phyloP scores from a whole-genome alignment of 345 rosid genomes.

The Salix caprea region DNA sequence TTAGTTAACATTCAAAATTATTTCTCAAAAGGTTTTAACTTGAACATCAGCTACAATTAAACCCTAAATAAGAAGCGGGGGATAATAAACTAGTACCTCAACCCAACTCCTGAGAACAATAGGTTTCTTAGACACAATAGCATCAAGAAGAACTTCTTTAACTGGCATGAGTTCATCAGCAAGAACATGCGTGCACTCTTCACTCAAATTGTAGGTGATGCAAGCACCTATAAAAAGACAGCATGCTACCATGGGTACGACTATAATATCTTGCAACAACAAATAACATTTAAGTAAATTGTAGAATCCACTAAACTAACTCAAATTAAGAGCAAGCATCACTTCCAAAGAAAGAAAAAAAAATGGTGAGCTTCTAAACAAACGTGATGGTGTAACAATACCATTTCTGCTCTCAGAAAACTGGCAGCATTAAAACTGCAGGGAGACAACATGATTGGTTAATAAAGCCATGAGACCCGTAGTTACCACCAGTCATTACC shows the following conservation, averaged over 20 bases:
- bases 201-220: conserved; percentile 33
- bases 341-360: background rate
- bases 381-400: too few relatives aligned
- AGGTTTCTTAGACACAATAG: conserved; percentile 55
- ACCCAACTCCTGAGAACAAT: conserved; percentile 54
- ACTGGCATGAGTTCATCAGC: conserved; percentile 47
- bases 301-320: background rate
- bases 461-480: background rate
- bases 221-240: conserved; percentile 50
- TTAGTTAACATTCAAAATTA: background rate
- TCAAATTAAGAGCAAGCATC: background rate
- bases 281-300: background rate
- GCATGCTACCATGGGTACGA: background rate
- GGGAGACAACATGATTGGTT: background rate
- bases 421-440: background rate
- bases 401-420: background rate
- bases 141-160: conserved; percentile 52
- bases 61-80: background rate
- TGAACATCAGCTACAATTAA: background rate
- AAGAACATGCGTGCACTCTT: conserved; percentile 77
- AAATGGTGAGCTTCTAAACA: background rate
- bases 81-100: conserved; percentile 44
- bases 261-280: background rate
- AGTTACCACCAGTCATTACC: background rate
- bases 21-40: background rate